A percentile compares a stretch with the other conserved stretches of the same genome.
Evolutionary conservation across 2,329 filamentous ascomycete species (phyloP).

Genomic region (Mollisia scopiformis): DNA sequence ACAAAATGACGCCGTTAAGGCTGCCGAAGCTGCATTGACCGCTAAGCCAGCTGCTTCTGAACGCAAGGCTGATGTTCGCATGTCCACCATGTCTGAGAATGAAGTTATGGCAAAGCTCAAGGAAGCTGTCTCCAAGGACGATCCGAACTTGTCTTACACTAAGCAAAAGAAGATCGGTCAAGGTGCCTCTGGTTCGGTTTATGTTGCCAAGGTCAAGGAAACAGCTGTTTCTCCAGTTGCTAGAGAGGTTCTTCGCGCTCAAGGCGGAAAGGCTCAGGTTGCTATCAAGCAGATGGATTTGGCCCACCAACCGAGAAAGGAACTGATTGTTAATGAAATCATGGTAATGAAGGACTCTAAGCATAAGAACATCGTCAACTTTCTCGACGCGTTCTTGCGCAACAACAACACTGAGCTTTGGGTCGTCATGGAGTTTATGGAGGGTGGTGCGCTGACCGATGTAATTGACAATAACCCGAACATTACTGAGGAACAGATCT

Average conservation of each 20-base stretch:
- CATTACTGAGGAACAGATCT: slow-evolving; percentile 96
- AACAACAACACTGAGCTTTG: slow-evolving; percentile 96
- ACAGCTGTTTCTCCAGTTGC: slow-evolving; percentile 81
- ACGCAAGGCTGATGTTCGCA: slow-evolving; percentile 89
- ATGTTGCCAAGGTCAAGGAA: slow-evolving; percentile 94
- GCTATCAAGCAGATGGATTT: slow-evolving; percentile 99
- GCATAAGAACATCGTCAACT: slow-evolving; percentile 98
- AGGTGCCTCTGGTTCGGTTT: slow-evolving; percentile 95
- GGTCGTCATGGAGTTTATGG: slow-evolving; percentile 99
- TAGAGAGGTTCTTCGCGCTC: slow-evolving; percentile 74
- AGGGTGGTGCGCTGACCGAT: slow-evolving; percentile 95
- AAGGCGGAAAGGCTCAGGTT: slow-evolving; percentile 84
- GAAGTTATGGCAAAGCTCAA: slow-evolving; percentile 97
- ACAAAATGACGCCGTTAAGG: slow-evolving; percentile 74
- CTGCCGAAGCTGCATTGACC: slow-evolving; percentile 85
- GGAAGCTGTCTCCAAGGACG: slow-evolving; percentile 93
- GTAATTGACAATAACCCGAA: slow-evolving; percentile 97
- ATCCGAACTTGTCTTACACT: slow-evolving; percentile 92
- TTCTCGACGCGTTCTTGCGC: slow-evolving; percentile 92
- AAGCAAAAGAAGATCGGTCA: slow-evolving; percentile 99
- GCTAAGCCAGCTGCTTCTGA: slow-evolving; percentile 75
- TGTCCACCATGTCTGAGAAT: slow-evolving; percentile 97
- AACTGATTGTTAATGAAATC: slow-evolving; percentile 98
- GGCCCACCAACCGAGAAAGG: slow-evolving; percentile 94
- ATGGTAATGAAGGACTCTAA: slow-evolving; percentile 99